Conservation (phyloP, 2,329 filamentous ascomycete genomes). For the Alternaria dauci region DNA sequence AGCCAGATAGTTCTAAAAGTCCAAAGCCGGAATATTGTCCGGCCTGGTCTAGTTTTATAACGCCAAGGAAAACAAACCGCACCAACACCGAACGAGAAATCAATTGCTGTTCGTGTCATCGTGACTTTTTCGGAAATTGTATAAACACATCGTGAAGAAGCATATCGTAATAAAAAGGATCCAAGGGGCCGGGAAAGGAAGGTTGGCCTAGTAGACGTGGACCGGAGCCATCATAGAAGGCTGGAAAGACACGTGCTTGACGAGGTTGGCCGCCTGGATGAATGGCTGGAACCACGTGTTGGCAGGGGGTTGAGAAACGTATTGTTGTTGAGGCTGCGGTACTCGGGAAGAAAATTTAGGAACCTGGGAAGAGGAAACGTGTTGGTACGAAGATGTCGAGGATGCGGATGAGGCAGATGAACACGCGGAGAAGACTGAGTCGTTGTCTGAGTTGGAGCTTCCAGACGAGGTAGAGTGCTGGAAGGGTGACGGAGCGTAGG, state of each 20-base stretch:
- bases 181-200: slow-evolving; percentile 10
- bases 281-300: slow-evolving; percentile 53
- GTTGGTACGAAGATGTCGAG: slow-evolving; percentile 47
- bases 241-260: slow-evolving; percentile 54
- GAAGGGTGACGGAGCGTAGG: slow-evolving; percentile 40
- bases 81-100: slow-evolving; percentile 42
- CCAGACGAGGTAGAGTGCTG: slow-evolving; percentile 48
- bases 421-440: slow-evolving; percentile 52
- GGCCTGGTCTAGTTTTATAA: slow-evolving; percentile 45
- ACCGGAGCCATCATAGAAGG: slow-evolving; percentile 50
- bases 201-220: slow-evolving; percentile 45
- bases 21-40: slow-evolving; percentile 23
- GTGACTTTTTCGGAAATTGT: slow-evolving; percentile 46
- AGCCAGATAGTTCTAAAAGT: slow-evolving; percentile 35
- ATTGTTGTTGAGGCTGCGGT: slow-evolving; percentile 43
- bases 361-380: slow-evolving; percentile 34
- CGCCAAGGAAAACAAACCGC: slow-evolving; percentile 30
- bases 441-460: slow-evolving; percentile 51
- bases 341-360: slow-evolving; percentile 42
- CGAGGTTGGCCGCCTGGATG: slow-evolving; percentile 51
- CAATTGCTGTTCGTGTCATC: slow-evolving; percentile 48
- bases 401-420: slow-evolving; percentile 50
- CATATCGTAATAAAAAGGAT: slow-evolving; percentile 30
- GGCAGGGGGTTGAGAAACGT: slow-evolving; percentile 47
- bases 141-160: slow-evolving; percentile 48